Conservation (phyloP, 345 rosid genomes). For the Pelargonium nanum region DNA sequence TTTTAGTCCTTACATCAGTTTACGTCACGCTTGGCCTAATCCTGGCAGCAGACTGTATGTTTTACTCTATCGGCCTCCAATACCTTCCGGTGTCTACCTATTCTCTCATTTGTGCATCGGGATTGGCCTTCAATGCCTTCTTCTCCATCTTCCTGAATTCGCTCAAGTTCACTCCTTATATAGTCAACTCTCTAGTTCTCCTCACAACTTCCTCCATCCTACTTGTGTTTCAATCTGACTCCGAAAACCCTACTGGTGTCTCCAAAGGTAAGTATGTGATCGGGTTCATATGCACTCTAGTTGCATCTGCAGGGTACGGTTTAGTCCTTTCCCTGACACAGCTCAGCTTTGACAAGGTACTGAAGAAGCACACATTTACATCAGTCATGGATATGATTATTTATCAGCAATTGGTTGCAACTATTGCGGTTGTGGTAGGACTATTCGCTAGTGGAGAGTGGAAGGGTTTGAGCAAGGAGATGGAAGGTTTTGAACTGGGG, state of each 20-base stretch:
- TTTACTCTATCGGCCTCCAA: constrained; percentile 39
- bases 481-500: constrained; percentile 37
- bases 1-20: constrained; percentile 4
- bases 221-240: constrained; percentile 21
- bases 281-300: constrained; percentile 41
- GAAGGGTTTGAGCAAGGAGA: constrained; percentile 28
- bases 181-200: constrained; percentile 31
- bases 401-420: constrained; percentile 28
- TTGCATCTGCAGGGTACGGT: constrained; percentile 36
- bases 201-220: constrained; percentile 43
- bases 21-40: constrained; percentile 30
- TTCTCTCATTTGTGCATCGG: constrained; percentile 33
- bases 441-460: constrained; percentile 51
- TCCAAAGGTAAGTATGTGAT: constrained; percentile 15
- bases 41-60: constrained; percentile 17
- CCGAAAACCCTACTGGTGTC: constrained; percentile 3
- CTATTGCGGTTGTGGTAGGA: constrained; percentile 25
- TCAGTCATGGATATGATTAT: constrained; percentile 33
- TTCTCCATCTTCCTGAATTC: constrained; percentile 42
- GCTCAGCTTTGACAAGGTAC: constrained; percentile 28
- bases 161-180: constrained; percentile 35
- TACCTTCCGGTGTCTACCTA: constrained; percentile 46
- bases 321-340: constrained; percentile 30
- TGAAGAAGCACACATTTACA: constrained; percentile 24
- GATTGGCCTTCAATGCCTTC: constrained; percentile 42